Percentiles rank a stretch among this genome's conserved stretches.
Conservation (phyloP, 1,284 basidiomycete species). For the Leccinum pachyderme region DNA sequence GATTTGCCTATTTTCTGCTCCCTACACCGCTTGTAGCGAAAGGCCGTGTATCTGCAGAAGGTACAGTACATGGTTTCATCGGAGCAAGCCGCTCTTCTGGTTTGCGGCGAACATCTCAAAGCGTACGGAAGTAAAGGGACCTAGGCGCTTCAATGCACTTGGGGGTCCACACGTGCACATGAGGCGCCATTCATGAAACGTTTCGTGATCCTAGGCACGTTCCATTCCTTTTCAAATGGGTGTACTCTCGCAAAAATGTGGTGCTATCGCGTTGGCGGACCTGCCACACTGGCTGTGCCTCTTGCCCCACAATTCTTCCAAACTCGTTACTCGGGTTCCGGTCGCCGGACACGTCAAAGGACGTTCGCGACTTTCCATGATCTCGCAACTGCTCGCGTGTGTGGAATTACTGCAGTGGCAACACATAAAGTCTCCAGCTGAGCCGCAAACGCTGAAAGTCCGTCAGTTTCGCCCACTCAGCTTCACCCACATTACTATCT, state of each 20-base stretch:
- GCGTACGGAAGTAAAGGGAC: not conserved
- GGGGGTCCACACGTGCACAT: not conserved
- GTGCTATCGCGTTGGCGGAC: not conserved
- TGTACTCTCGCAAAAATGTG: not conserved
- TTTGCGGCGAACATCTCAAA: not conserved
- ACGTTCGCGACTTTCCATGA: not conserved
- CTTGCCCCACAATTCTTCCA: not conserved
- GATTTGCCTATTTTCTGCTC: not conserved
- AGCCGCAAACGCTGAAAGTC: not conserved
- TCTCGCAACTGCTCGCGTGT: conserved; percentile 22
- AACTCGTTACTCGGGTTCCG: not conserved
- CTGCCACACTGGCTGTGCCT: not conserved
- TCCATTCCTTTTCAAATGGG: not conserved
- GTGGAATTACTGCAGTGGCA: not conserved
- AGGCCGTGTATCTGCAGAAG: not conserved
- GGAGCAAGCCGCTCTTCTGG: not conserved
- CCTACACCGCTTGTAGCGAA: not conserved
- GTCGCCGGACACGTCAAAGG: not conserved
- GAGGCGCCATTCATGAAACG: not conserved
- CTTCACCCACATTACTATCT: not conserved
- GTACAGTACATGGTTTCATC: no score
- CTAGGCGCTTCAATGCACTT: not conserved
- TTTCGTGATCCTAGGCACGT: no score
- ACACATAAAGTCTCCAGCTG: conserved; percentile 17
- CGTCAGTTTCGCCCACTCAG: no score